Evolutionary conservation across 176 grass and related monocot genomes (phyloP).

Genomic region (Triticum turgidum): DNA sequence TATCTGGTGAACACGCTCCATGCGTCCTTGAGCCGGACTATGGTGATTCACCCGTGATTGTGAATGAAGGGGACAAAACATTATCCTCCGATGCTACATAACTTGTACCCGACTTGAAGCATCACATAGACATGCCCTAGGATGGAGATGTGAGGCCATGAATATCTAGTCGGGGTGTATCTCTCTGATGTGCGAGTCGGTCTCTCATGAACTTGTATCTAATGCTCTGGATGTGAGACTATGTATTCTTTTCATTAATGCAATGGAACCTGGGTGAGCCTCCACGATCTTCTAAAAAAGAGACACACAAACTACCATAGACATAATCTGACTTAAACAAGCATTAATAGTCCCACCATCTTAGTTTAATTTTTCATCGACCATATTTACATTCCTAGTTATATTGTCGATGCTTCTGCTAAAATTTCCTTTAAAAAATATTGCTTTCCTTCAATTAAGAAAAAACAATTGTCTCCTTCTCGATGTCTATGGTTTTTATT

Average conservation of each 20-base stretch:
- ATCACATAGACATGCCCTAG: neutral
- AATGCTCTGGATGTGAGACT: neutral
- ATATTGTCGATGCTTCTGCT: neutral
- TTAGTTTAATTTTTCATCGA: neutral
- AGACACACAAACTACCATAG: too few relatives aligned
- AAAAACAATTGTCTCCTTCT: too few relatives aligned
- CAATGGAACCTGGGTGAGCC: too few relatives aligned
- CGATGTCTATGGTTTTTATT: too few relatives aligned
- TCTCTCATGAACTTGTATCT: neutral
- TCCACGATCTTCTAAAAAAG: too few relatives aligned
- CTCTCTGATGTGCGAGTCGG: neutral
- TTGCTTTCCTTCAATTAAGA: too few relatives aligned
- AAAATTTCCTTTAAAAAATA: neutral
- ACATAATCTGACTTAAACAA: too few relatives aligned
- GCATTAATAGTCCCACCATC: neutral
- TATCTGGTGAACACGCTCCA: neutral
- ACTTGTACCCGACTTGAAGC: too few relatives aligned
- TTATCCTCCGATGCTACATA: too few relatives aligned
- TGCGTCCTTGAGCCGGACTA: neutral
- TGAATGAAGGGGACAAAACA: neutral
- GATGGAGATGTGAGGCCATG: neutral
- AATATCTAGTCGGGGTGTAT: neutral
- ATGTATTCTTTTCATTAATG: too few relatives aligned
- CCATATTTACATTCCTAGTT: neutral
- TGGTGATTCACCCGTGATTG: neutral